A percentile compares a stretch with the other conserved stretches of the same genome.
These are phyloP conservation scores for Tylopilus vinaceipallidus DNA, from an alignment of 768 basidiomycete genomes.

Conservation along the genomic window DNA sequence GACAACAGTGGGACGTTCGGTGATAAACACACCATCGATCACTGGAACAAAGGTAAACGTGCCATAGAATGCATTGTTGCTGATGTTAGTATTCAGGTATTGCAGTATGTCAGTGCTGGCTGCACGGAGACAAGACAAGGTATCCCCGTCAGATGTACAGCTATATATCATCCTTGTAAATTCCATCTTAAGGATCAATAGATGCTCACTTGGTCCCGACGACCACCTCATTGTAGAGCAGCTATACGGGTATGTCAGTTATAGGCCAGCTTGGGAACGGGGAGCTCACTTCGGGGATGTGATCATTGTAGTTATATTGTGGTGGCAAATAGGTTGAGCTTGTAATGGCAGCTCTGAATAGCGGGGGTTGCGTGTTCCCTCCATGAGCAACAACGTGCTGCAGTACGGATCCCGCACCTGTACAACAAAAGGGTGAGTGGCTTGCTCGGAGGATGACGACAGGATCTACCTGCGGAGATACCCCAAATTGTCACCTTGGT, in stretches of 20 bases:
- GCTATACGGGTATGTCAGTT: not conserved
- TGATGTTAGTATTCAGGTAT: not conserved
- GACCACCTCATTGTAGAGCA: slow-evolving; percentile 1
- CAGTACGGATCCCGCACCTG: slow-evolving; percentile 8
- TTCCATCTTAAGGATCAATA: not conserved
- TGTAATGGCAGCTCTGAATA: slow-evolving; percentile 8
- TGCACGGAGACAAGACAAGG: slow-evolving; percentile 7
- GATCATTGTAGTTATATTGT: slow-evolving; percentile 6
- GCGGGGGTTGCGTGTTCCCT: slow-evolving; percentile 6
- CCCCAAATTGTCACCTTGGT: slow-evolving; percentile 8
- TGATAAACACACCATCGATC: slow-evolving; percentile 3
- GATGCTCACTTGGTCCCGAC: not conserved
- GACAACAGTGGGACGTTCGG: slow-evolving; percentile 1
- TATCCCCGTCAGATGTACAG: slow-evolving; percentile 1
- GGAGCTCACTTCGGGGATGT: not conserved
- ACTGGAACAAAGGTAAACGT: slow-evolving; percentile 9
- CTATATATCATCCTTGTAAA: not conserved
- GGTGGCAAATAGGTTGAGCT: slow-evolving; percentile 4
- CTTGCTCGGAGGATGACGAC: not conserved
- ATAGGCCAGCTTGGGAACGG: too few species aligned
- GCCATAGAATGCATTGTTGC: not conserved
- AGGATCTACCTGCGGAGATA: slow-evolving; percentile 1
- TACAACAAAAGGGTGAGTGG: not conserved
- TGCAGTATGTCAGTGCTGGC: not conserved
- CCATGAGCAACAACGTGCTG: slow-evolving; percentile 8